Evolutionary conservation across 176 grass and related monocot species (phyloP), one percentile per base, ranked within the genome.

Genomic region (Rhynchospora breviuscula): DNA sequence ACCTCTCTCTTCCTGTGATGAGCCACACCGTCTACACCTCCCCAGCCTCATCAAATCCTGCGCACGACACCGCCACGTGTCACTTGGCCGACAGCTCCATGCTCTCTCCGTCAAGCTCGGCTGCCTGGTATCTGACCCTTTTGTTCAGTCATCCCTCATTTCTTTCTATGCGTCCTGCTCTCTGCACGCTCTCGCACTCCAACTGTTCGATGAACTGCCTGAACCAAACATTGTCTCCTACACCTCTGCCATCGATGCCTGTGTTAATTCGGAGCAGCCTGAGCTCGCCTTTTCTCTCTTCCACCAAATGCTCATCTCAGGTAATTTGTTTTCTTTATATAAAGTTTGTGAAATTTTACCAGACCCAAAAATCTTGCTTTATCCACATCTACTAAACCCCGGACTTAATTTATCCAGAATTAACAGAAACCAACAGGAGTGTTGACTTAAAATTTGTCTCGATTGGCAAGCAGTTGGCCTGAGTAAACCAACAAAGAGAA

Each of bases 91-190:
- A 81, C 87, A 85, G 66, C 87, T 92, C 69, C 93, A 96, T 53
- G 90, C 89, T 69, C 56, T 91, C 43, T 89, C 90, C 8, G 56
- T 88, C 83, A 96, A 96, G 81, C 86, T 89, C 3, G 91, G 93
- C 26, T 87, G 87, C 10, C 85, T 90, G 53, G 0, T 8, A 53
- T 60, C 77, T 85, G 90, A 89, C 63, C 49, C 60, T 17, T 93
- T 93, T 84, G 89, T 93, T 31, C 93, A 89, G 87, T 93, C 90
- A 87, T 90, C 93, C 53, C 83, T 97, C 58, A 89, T 97, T 86
- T 79, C 86, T 53, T 86, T 85, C 79, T 97, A 93, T 63, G 80
- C 89, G 11, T 84, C 89, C 0, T 59, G 67, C 18, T 59, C 84
- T 8, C 10, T 64, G 51, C 78, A 87, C 5, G 58, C 71, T 6